phyloP scores from a whole-genome alignment of 345 rosid genomes.

The Nasturtium officinale region DNA sequence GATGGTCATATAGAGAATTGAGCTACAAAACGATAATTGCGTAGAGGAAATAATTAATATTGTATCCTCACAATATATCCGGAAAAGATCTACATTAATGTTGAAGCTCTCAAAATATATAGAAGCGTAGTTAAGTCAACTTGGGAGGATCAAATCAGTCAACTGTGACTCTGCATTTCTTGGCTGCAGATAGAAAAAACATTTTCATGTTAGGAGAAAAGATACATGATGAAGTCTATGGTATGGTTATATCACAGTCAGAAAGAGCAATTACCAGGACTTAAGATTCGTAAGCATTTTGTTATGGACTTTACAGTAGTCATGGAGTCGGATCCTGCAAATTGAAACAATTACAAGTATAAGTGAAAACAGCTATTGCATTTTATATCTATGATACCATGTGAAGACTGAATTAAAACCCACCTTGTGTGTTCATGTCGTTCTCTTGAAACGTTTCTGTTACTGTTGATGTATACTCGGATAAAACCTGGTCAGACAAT shows the following conservation, averaged over 20 bases:
- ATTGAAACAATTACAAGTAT: conserved; percentile 13
- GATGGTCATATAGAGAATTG: not conserved
- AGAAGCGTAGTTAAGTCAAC: conserved; percentile 9
- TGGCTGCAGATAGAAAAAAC: conserved; percentile 49
- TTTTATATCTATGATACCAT: not conserved
- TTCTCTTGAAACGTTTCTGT: conserved; percentile 57
- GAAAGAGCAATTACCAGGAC: conserved; percentile 59
- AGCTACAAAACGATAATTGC: conserved; percentile 2
- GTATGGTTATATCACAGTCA: conserved; percentile 3
- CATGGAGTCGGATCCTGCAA: conserved; percentile 55
- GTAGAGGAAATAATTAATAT: not conserved
- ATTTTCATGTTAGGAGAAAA: not conserved
- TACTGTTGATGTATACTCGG: conserved; percentile 61
- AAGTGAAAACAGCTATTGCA: conserved; percentile 13
- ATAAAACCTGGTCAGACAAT: conserved; percentile 50
- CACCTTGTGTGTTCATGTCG: conserved; percentile 55
- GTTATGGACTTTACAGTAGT: conserved; percentile 64
- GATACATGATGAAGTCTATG: not conserved
- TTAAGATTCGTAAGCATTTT: conserved; percentile 64
- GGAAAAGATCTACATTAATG: not conserved
- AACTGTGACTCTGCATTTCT: conserved; percentile 33
- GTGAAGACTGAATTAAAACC: conserved; percentile 7
- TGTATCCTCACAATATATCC: not conserved
- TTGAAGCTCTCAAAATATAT: conserved; percentile 11
- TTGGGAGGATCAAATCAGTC: conserved; percentile 15